A percentile compares a stretch with the other conserved stretches of the same genome.
These are phyloP conservation scores for Paecilomyces niveus DNA, from an alignment of 2,329 filamentous ascomycete species.

Conservation along the genomic window DNA sequence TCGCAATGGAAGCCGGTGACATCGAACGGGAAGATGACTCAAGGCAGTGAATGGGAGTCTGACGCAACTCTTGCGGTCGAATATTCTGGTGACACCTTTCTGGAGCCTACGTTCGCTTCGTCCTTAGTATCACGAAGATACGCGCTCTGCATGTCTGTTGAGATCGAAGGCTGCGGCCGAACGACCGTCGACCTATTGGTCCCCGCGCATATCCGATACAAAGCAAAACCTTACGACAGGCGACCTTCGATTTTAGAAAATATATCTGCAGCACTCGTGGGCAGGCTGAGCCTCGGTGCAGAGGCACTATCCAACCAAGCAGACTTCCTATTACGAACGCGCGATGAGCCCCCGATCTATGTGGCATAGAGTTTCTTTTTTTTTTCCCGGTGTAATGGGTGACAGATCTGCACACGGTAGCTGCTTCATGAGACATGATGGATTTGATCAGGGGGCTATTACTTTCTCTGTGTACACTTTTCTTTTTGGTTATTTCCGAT, in stretches of 20 bases:
- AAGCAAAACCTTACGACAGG: background rate
- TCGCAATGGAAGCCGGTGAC: constrained; percentile 1
- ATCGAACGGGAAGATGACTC: background rate
- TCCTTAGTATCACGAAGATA: constrained; percentile 5
- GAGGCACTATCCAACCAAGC: background rate
- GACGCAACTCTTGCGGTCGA: background rate
- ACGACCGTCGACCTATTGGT: constrained; percentile 1
- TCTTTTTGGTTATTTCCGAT: background rate
- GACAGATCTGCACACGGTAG: background rate
- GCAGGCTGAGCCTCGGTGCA: background rate
- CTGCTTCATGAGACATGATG: background rate
- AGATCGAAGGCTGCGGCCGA: background rate
- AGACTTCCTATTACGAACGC: background rate
- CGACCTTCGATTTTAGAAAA: background rate
- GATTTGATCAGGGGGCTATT: background rate
- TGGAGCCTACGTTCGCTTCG: constrained; percentile 3
- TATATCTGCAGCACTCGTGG: background rate
- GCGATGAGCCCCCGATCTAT: background rate
- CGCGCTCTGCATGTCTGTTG: constrained; percentile 2
- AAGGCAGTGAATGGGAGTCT: constrained; percentile 1
- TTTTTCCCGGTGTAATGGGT: background rate
- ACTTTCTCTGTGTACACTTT: background rate
- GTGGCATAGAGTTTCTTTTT: background rate
- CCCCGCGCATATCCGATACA: constrained; percentile 4
- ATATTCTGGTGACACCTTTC: background rate